Evolutionary conservation across 805 yeast genomes (phyloP).

Genomic region (Clavispora carvajalis): DNA sequence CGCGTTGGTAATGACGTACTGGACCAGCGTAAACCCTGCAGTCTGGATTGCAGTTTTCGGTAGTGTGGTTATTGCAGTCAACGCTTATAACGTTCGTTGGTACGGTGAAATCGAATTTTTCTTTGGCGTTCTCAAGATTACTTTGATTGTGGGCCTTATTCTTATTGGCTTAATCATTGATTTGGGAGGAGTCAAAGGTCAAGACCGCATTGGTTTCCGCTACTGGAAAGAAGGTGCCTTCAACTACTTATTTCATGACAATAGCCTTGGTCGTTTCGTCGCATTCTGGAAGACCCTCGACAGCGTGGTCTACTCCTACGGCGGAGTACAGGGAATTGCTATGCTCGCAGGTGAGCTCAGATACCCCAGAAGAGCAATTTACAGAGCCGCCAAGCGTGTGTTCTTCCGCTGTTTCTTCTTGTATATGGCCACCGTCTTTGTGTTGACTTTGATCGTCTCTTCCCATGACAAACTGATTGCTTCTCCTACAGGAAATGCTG

Average conservation of each 20-base stretch:
- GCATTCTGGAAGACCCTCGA: slow-evolving; percentile 4
- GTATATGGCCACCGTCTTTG: slow-evolving; percentile 15
- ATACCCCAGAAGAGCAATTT: slow-evolving; percentile 52
- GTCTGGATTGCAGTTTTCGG: slow-evolving; percentile 53
- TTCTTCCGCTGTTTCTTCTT: slow-evolving; percentile 6
- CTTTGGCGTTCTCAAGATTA: slow-evolving; percentile 29
- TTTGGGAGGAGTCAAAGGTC: slow-evolving; percentile 34
- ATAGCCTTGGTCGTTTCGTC: slow-evolving; percentile 3
- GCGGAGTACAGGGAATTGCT: slow-evolving; percentile 6
- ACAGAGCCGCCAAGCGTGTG: slow-evolving; percentile 37
- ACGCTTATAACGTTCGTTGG: slow-evolving; percentile 25
- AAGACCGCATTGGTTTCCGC: slow-evolving; percentile 43
- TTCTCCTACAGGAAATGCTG: not conserved
- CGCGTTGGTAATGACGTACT: slow-evolving; percentile 28
- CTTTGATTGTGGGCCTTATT: slow-evolving; percentile 27
- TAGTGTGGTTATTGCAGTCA: slow-evolving; percentile 24
- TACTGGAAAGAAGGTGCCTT: slow-evolving; percentile 30
- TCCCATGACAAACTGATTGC: slow-evolving; percentile 1
- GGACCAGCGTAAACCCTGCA: slow-evolving; percentile 38
- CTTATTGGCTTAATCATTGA: slow-evolving; percentile 31
- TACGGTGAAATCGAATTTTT: slow-evolving; percentile 37
- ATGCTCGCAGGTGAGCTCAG: slow-evolving; percentile 50
- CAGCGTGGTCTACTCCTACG: slow-evolving; percentile 4
- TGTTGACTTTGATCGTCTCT: slow-evolving; percentile 9
- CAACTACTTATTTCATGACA: slow-evolving; percentile 4